phyloP scores from a whole-genome alignment of 148 eudicot species.

The Persicaria tinctoria region DNA sequence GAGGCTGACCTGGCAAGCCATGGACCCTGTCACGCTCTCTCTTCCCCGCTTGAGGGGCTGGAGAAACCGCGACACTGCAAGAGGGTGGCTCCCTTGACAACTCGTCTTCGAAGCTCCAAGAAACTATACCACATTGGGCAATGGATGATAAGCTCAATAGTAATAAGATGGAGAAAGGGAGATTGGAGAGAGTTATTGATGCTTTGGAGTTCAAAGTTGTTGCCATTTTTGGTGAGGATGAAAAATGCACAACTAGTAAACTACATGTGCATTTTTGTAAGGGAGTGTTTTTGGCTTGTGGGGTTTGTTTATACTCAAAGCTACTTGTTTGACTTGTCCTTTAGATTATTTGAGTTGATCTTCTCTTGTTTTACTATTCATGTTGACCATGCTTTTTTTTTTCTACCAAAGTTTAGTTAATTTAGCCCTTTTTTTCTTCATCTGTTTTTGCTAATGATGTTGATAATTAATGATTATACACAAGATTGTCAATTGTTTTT shows the following conservation, averaged over 20 bases:
- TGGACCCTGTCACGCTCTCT: not conserved
- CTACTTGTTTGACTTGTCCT: slow-evolving; percentile 1
- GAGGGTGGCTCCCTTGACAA: not conserved
- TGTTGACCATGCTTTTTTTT: not conserved
- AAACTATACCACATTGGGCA: not conserved
- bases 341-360: not conserved
- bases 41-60: not conserved
- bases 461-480: too few relatives aligned
- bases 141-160: not conserved
- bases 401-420: too few relatives aligned
- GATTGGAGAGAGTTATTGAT: not conserved
- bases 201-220: not conserved
- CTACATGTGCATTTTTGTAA: not conserved
- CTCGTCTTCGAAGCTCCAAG: not conserved
- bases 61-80: not conserved
- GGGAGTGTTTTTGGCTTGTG: not conserved
- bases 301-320: not conserved
- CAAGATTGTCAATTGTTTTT: too few relatives aligned
- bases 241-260: not conserved
- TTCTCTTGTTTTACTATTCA: not conserved
- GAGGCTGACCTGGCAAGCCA: slow-evolving; percentile 14
- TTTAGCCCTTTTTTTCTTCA: too few relatives aligned
- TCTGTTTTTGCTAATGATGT: too few relatives aligned
- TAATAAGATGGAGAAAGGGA: slow-evolving; percentile 3
- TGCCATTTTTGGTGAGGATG: not conserved